Conservation (phyloP, 2,329 filamentous ascomycete species). For the Aphanoascus verrucosus region DNA sequence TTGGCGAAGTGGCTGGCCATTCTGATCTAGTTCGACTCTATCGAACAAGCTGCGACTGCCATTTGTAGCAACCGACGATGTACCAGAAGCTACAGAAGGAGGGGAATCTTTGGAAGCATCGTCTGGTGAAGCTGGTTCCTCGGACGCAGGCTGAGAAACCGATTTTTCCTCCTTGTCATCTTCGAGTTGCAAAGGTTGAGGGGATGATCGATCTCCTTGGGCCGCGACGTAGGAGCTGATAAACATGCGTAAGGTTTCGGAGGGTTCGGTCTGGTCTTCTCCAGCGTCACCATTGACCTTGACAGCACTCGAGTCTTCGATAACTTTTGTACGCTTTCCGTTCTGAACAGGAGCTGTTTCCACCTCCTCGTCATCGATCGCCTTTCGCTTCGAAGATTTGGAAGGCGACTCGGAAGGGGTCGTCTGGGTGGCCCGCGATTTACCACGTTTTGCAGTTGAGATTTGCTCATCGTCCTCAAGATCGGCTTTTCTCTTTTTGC, state of each 20-base stretch:
- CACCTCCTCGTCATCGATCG: conserved; percentile 5
- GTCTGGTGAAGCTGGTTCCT: neutral
- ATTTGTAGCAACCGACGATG: conserved; percentile 14
- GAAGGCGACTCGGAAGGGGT: neutral
- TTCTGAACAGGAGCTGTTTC: neutral
- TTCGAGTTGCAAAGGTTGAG: neutral
- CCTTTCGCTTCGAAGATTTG: conserved; percentile 13
- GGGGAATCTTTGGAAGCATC: conserved; percentile 11
- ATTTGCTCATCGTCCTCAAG: neutral
- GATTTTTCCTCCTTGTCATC: conserved; percentile 10
- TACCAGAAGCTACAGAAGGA: conserved; percentile 8
- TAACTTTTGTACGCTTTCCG: conserved; percentile 9
- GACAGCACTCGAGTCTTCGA: neutral
- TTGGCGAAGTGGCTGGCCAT: conserved; percentile 21
- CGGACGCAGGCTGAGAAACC: conserved; percentile 12
- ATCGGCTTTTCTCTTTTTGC: conserved; percentile 7
- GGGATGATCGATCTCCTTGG: conserved; percentile 1
- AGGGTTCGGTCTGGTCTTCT: conserved; percentile 6
- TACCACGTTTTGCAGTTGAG: neutral
- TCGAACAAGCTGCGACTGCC: conserved; percentile 28
- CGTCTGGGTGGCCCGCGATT: neutral
- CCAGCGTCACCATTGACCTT: conserved; percentile 14
- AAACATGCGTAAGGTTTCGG: conserved; percentile 16
- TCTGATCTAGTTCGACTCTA: conserved; percentile 23
- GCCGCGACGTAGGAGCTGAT: conserved; percentile 16